Evolutionary conservation across 306 rosid genomes (phyloP).

Genomic region (Hippophae rhamnoides): DNA sequence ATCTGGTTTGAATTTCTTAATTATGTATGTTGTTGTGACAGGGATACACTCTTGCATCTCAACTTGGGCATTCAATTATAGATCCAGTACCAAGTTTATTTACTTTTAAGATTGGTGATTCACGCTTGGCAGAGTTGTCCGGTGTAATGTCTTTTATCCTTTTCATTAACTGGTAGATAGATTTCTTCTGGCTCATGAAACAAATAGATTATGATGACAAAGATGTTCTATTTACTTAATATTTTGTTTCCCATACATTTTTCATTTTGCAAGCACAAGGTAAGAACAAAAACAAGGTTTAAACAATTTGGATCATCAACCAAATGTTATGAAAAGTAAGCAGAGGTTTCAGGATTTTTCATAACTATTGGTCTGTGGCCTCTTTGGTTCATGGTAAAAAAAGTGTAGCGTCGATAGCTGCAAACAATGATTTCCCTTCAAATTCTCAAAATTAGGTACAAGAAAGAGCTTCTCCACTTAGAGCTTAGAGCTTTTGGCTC

Average conservation of each 20-base stretch:
- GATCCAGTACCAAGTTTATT: conserved; percentile 89
- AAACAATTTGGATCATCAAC: neutral
- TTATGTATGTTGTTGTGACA: conserved; percentile 26
- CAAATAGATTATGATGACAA: too few relatives aligned
- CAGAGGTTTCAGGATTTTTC: neutral
- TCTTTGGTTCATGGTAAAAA: too few relatives aligned
- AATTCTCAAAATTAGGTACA: too few relatives aligned
- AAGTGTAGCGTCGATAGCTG: too few relatives aligned
- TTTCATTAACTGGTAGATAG: conserved; percentile 4
- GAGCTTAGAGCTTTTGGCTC: too few relatives aligned
- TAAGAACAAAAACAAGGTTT: neutral
- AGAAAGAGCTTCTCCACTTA: too few relatives aligned
- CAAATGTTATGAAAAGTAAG: too few relatives aligned
- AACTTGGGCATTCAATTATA: conserved; percentile 83
- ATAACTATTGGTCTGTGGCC: too few relatives aligned
- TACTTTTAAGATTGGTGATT: conserved; percentile 78
- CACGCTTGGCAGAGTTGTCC: conserved; percentile 52
- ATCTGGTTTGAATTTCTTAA: conserved; percentile 15
- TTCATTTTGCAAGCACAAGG: neutral
- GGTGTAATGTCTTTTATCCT: conserved; percentile 50
- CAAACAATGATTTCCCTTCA: too few relatives aligned
- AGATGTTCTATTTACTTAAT: too few relatives aligned
- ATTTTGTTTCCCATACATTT: too few relatives aligned
- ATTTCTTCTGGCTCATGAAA: neutral
- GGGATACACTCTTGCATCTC: conserved; percentile 84